Conservation (phyloP, 306 rosid species). For the Cucurbita maxima region DNA sequence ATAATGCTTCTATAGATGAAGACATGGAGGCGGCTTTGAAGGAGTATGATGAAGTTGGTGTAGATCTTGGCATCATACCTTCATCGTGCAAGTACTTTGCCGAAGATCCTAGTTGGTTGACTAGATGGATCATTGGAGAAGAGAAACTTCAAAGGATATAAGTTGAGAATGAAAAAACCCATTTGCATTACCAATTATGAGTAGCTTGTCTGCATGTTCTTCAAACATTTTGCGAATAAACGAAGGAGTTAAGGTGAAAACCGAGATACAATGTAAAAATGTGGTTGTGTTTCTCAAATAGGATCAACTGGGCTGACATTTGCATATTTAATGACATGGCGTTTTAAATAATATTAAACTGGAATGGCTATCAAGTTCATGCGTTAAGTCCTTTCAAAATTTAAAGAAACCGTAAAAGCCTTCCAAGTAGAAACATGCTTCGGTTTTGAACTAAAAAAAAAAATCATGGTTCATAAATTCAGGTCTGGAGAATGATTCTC, state of each 20-base stretch:
- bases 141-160: slow-evolving; percentile 44
- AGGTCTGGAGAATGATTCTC: too few relatives aligned
- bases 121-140: slow-evolving; percentile 73
- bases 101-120: slow-evolving; percentile 84
- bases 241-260: neutral
- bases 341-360: too few relatives aligned
- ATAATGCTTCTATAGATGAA: slow-evolving; percentile 37
- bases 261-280: neutral
- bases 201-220: neutral
- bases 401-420: too few relatives aligned
- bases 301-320: neutral
- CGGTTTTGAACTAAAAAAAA: too few relatives aligned
- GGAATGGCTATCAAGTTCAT: too few relatives aligned
- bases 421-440: too few relatives aligned
- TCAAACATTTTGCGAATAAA: neutral
- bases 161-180: neutral
- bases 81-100: slow-evolving; percentile 45
- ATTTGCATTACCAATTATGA: neutral
- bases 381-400: too few relatives aligned
- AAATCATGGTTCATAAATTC: too few relatives aligned
- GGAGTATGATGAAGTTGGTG: slow-evolving; percentile 60
- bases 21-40: slow-evolving; percentile 79
- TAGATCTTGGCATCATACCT: slow-evolving; percentile 78
- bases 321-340: neutral
- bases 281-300: neutral